phyloP scores from a whole-genome alignment of 2,329 filamentous ascomycete genomes.

The Monilinia laxa region DNA sequence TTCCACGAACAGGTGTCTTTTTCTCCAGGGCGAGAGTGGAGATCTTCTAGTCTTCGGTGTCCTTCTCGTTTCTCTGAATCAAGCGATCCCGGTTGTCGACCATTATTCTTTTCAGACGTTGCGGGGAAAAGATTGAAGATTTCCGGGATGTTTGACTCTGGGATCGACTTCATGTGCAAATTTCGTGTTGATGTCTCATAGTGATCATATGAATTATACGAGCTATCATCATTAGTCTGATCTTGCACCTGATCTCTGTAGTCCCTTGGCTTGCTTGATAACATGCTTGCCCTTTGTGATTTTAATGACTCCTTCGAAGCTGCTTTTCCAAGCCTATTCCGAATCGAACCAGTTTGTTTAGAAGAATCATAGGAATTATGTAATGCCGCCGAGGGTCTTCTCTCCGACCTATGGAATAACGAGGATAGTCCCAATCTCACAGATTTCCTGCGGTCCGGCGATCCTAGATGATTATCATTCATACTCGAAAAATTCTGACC shows the following conservation, averaged over 20 bases:
- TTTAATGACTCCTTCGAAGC: slow-evolving; percentile 36
- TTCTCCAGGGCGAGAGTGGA: slow-evolving; percentile 11
- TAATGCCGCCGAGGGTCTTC: slow-evolving; percentile 24
- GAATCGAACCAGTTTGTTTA: slow-evolving; percentile 22
- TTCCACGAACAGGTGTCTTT: slow-evolving; percentile 35
- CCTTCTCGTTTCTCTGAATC: slow-evolving; percentile 12
- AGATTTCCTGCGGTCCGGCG: slow-evolving; percentile 35
- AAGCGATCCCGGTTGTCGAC: background rate
- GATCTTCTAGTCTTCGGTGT: slow-evolving; percentile 11
- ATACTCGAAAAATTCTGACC: background rate
- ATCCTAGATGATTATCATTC: background rate
- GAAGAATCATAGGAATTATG: slow-evolving; percentile 23
- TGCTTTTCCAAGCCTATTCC: slow-evolving; percentile 33
- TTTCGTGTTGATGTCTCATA: slow-evolving; percentile 34
- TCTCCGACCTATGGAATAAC: slow-evolving; percentile 36
- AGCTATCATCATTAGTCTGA: background rate
- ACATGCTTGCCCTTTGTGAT: slow-evolving; percentile 33
- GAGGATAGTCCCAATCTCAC: slow-evolving; percentile 37
- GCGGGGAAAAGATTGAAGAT: slow-evolving; percentile 1
- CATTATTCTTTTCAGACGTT: background rate
- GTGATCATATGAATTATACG: slow-evolving; percentile 31
- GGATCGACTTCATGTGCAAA: slow-evolving; percentile 34
- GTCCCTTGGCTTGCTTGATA: slow-evolving; percentile 31
- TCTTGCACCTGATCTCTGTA: slow-evolving; percentile 2
- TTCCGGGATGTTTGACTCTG: slow-evolving; percentile 33